These are phyloP conservation scores for Mycena galericulata DNA, from an alignment of 768 basidiomycete species.

Conservation along the genomic window DNA sequence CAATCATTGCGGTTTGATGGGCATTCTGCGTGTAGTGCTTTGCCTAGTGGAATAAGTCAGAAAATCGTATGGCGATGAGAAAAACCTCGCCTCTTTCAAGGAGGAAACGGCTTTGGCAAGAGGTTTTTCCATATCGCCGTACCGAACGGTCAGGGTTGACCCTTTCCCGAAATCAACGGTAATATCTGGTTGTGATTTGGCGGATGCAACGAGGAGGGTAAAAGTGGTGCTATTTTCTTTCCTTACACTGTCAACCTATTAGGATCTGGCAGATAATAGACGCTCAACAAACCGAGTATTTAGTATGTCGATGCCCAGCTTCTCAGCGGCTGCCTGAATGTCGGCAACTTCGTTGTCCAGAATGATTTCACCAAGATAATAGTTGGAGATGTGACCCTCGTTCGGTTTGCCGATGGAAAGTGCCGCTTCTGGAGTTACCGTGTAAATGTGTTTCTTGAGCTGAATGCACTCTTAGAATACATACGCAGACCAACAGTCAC, in stretches of 20 bases:
- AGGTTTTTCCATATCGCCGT: conserved; percentile 77
- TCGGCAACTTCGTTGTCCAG: conserved; percentile 83
- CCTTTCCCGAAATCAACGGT: conserved; percentile 50
- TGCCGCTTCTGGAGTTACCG: conserved; percentile 69
- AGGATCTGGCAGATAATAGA: conserved; percentile 10
- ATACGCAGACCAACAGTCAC: background rate
- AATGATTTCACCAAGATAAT: conserved; percentile 82
- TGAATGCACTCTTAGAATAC: conserved; percentile 40
- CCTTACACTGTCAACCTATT: conserved; percentile 62
- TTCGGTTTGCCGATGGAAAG: conserved; percentile 85
- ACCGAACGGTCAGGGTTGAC: conserved; percentile 72
- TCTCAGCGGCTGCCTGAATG: conserved; percentile 82
- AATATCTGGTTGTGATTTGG: conserved; percentile 58
- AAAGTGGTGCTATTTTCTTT: conserved; percentile 75
- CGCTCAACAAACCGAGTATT: conserved; percentile 76
- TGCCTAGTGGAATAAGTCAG: conserved; percentile 58
- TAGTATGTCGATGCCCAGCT: conserved; percentile 77
- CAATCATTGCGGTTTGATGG: conserved; percentile 79
- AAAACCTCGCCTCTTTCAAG: conserved; percentile 64
- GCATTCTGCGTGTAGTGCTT: conserved; percentile 80
- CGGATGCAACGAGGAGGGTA: conserved; percentile 82
- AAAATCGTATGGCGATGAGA: background rate
- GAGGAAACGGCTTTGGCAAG: conserved; percentile 67
- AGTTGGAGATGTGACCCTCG: conserved; percentile 85
- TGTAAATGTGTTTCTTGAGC: conserved; percentile 83